Base-by-base conservation (phyloP, 164 flowering plant species). In the Echeveria elegans region DNA sequence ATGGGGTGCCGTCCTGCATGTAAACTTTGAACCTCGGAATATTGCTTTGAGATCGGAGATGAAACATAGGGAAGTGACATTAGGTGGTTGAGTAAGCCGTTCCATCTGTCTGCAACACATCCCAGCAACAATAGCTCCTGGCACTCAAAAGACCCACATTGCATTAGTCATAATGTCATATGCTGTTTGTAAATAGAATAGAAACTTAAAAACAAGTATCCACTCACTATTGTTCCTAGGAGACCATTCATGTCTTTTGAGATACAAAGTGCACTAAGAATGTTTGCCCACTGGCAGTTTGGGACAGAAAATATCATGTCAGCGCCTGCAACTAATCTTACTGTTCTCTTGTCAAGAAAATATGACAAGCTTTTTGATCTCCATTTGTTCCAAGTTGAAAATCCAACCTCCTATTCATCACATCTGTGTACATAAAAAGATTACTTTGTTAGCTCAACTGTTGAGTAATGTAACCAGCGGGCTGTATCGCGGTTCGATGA, bases 291-390 rank as follows among this genome's bases (percentile, higher is more conserved):
- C 72, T 87, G 82, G 36, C 30, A 69, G 71, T 82, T 83, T 12
- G 96, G 84, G 10, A 84, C 79, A 74, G 89, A 83, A 80, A 87
- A 88, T 61, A 87, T 77, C 82, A 91, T 68, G 66, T 78, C 79
- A 52, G 88, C 86, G 76, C 97, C 93, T n/a, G 93, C 83, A 50
- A 87, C 88, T 73, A 85, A 62, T 77, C 81, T 82, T 64, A 87
- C 23, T 43, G 93, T 87, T 75, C 85, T 85, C 74, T 85, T 86
- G 71, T 86, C 80, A 64, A 88, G 82, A 77, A 88, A 77, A 82
- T 87, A 90, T 41, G 79, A 79, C 16, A 88, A 76, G 60, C 63
- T 78, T 68, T 68, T 80, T 47, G 85, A 78, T 77, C 73, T 87
- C 95, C 92, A 90, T 10, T 16, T 63, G 67, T 71, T 80, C 89